phyloP scores from a whole-genome alignment of 1,284 basidiomycete genomes.

The Malassezia japonica region DNA sequence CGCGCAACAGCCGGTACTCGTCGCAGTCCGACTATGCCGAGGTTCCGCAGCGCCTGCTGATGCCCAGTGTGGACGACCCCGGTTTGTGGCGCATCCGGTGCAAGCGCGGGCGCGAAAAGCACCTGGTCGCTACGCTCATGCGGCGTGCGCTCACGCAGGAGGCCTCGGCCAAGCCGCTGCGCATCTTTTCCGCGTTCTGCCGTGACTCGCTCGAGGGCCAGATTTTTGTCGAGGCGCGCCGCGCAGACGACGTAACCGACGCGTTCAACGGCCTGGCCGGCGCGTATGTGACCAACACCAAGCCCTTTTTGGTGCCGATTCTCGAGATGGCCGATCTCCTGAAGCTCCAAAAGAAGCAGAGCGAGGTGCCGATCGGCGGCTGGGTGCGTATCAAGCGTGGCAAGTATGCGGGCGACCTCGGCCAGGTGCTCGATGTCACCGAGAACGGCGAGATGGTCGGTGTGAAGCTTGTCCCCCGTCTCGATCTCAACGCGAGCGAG shows the following conservation, averaged over 20 bases:
- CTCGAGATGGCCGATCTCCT: constrained; percentile 96
- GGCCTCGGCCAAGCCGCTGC: constrained; percentile 59
- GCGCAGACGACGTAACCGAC: constrained; percentile 71
- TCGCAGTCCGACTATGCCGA: constrained; percentile 57
- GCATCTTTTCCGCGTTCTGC: constrained; percentile 85
- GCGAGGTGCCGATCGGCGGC: constrained; percentile 71
- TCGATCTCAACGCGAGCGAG: constrained; percentile 64
- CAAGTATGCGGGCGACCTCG: constrained; percentile 87
- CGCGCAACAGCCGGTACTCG: constrained; percentile 49
- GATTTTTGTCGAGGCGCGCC: constrained; percentile 89
- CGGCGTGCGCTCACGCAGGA: constrained; percentile 64
- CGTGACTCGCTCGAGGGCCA: constrained; percentile 88
- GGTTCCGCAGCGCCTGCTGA: constrained; percentile 84
- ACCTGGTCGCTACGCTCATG: constrained; percentile 87
- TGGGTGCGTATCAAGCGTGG: constrained; percentile 94
- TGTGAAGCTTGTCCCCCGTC: constrained; percentile 87
- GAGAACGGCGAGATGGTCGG: constrained; percentile 91
- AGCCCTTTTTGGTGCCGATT: constrained; percentile 79
- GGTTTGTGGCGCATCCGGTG: constrained; percentile 91
- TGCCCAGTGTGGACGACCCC: constrained; percentile 93
- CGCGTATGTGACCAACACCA: constrained; percentile 60
- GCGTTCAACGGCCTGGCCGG: constrained; percentile 85
- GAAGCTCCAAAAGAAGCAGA: constrained; percentile 87
- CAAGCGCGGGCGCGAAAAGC: constrained; percentile 84
- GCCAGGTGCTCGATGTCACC: constrained; percentile 83